Percentiles rank a stretch among this genome's conserved stretches.
Conservation (phyloP, 2,329 filamentous ascomycete genomes). For the Aspergillus eucalypticola region DNA sequence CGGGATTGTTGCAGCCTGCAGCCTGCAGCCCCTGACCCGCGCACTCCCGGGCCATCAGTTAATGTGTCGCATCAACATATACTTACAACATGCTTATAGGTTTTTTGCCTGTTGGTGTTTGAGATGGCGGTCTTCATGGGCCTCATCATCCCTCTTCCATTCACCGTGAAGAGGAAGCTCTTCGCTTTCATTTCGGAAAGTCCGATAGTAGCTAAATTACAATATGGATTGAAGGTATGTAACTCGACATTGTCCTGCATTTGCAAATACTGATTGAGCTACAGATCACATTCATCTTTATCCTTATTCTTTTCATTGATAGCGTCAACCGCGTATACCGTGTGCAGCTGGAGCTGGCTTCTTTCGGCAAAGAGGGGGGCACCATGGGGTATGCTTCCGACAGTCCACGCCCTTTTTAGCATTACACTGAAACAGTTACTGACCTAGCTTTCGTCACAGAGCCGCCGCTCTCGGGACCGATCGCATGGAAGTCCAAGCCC, state of each 20-base stretch:
- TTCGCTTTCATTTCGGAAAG: constrained; percentile 97
- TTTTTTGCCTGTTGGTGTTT: constrained; percentile 51
- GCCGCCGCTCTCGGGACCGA: constrained; percentile 81
- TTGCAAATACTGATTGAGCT: constrained; percentile 5
- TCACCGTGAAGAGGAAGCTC: constrained; percentile 78
- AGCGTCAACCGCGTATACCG: constrained; percentile 96
- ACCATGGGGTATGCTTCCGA: constrained; percentile 51
- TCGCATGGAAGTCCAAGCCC: constrained; percentile 96
- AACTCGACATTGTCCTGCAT: background rate
- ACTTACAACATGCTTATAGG: constrained; percentile 33
- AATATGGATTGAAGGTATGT: constrained; percentile 87
- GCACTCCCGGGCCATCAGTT: background rate
- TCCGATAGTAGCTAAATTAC: constrained; percentile 80
- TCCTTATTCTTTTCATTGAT: constrained; percentile 95
- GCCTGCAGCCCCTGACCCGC: constrained; percentile 9
- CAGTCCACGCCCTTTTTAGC: background rate
- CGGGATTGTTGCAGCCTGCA: constrained; percentile 24
- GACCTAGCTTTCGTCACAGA: constrained; percentile 41
- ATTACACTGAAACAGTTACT: background rate
- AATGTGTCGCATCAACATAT: background rate
- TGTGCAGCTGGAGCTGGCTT: constrained; percentile 83
- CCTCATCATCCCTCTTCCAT: constrained; percentile 76
- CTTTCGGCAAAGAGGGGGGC: constrained; percentile 64
- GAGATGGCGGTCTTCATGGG: constrained; percentile 54
- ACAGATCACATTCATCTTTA: constrained; percentile 96